phyloP scores from a whole-genome alignment of 2,329 filamentous ascomycete genomes.

The Aspergillus tamarii region DNA sequence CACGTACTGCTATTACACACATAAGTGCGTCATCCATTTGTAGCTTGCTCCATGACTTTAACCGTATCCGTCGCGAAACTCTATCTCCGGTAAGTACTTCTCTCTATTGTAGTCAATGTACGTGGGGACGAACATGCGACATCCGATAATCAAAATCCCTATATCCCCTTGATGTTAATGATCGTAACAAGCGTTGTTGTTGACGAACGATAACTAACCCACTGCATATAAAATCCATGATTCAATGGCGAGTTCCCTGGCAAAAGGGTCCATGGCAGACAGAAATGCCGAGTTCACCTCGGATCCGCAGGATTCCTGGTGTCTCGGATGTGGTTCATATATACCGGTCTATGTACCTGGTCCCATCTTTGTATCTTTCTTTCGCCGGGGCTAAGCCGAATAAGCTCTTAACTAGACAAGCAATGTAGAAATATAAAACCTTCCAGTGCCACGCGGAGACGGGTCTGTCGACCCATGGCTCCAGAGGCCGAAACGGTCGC shows the following conservation, averaged over 20 bases:
- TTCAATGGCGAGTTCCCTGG: not conserved
- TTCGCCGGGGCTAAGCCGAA: not conserved
- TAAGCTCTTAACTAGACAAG: not conserved
- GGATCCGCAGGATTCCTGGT: too few species aligned
- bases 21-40: not conserved
- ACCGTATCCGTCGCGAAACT: not conserved
- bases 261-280: not conserved
- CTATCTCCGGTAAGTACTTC: not conserved
- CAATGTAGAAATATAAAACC: not conserved
- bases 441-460: not conserved
- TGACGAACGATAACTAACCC: not conserved
- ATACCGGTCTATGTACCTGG: not conserved
- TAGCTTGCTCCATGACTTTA: constrained; percentile 1
- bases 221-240: constrained; percentile 4
- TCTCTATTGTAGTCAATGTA: not conserved
- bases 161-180: not conserved
- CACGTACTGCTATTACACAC: constrained; percentile 1
- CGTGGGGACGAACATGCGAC: constrained; percentile 1
- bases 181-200: not conserved
- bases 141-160: constrained; percentile 5
- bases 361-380: not conserved
- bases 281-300: not conserved
- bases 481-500: not conserved
- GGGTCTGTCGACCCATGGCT: not conserved
- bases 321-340: not conserved